Evolutionary conservation across 495 filamentous ascomycete species (phyloP).

Genomic region (Margaritispora aquatica): DNA sequence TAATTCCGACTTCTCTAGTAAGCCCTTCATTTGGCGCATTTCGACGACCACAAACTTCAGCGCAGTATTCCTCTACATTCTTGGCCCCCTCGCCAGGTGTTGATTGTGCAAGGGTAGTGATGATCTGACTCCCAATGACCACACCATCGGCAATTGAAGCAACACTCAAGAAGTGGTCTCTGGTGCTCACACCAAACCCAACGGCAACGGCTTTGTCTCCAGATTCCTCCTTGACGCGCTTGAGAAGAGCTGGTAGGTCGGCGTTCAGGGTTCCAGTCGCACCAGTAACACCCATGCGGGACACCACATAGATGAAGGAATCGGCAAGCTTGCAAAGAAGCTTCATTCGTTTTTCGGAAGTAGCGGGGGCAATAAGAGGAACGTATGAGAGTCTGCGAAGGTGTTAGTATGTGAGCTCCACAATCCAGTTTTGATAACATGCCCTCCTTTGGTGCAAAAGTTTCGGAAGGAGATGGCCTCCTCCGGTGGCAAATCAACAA

Average conservation of each 20-base stretch:
- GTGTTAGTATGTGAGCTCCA: too few species aligned
- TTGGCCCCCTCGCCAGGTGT: constrained; percentile 62
- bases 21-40: constrained; percentile 40
- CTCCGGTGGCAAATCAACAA: constrained; percentile 94
- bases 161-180: constrained; percentile 86
- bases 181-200: constrained; percentile 93
- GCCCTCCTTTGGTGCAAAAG: constrained; percentile 70
- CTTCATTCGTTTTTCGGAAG: constrained; percentile 89
- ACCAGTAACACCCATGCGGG: constrained; percentile 94
- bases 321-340: constrained; percentile 94
- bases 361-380: constrained; percentile 89
- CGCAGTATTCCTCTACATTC: constrained; percentile 80
- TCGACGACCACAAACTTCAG: constrained; percentile 64
- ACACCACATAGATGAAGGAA: constrained; percentile 99
- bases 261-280: constrained; percentile 75
- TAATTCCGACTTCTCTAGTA: constrained; percentile 55
- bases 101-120: constrained; percentile 70
- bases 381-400: constrained; percentile 78
- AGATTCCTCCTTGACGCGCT: constrained; percentile 86
- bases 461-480: constrained; percentile 90
- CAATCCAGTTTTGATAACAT: constrained; percentile 30
- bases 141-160: constrained; percentile 84
- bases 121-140: constrained; percentile 84
- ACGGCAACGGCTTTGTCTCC: constrained; percentile 84
- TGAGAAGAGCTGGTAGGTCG: constrained; percentile 72